phyloP scores from a whole-genome alignment of 805 yeast species.

The Metschnikowia lochheadii region DNA sequence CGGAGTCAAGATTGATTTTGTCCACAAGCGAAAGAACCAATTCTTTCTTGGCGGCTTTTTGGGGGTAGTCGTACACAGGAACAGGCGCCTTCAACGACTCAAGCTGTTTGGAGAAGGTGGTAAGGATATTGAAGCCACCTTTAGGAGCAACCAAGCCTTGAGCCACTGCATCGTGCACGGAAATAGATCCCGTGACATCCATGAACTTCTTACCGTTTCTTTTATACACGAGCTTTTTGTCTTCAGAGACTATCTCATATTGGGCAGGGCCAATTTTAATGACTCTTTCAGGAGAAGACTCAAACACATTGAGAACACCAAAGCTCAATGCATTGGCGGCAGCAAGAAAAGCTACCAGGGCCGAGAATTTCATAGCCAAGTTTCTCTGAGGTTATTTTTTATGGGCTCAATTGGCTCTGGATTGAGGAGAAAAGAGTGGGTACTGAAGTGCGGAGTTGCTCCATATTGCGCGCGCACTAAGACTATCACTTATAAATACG shows the following conservation, averaged over 20 bases:
- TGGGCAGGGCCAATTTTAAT: conserved; percentile 35
- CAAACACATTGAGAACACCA: conserved; percentile 2
- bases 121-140: conserved; percentile 15
- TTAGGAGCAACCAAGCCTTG: conserved; percentile 21
- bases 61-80: conserved; percentile 52
- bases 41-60: conserved; percentile 29
- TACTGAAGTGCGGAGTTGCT: not conserved
- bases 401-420: no score
- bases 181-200: conserved; percentile 56
- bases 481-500: no score
- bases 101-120: conserved; percentile 27
- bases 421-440: not conserved
- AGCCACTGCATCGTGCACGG: conserved; percentile 31
- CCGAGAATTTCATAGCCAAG: conserved; percentile 4
- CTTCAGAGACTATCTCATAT: conserved; percentile 32
- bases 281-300: conserved; percentile 17
- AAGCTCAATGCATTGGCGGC: conserved; percentile 13
- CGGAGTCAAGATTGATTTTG: conserved; percentile 42
- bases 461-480: no score
- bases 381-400: not conserved
- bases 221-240: conserved; percentile 30
- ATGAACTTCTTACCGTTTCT: conserved; percentile 53
- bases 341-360: not conserved
- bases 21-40: conserved; percentile 39
- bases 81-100: conserved; percentile 20